Conservation (phyloP, 2,329 filamentous ascomycete genomes). For the Diaporthe amygdali region DNA sequence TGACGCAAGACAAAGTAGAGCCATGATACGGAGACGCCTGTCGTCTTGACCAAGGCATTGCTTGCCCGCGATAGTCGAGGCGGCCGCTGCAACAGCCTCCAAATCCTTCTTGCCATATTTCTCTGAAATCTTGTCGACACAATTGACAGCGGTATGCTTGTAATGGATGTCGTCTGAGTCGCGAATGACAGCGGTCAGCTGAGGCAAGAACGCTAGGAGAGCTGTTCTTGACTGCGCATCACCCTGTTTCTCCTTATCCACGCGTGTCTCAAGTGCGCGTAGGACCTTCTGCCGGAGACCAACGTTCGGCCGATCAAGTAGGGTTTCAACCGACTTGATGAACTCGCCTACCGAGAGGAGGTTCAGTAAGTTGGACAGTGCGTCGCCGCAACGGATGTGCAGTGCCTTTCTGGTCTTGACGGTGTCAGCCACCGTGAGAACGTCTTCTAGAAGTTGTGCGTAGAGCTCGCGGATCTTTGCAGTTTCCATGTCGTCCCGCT, state of each 20-base stretch:
- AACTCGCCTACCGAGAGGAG: constrained; percentile 88
- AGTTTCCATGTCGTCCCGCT: constrained; percentile 68
- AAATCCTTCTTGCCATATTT: constrained; percentile 94
- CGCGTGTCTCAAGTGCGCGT: constrained; percentile 78
- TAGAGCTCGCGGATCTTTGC: constrained; percentile 73
- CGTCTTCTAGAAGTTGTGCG: constrained; percentile 68
- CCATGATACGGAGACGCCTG: constrained; percentile 76
- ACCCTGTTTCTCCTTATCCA: constrained; percentile 73
- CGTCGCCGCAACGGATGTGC: constrained; percentile 67
- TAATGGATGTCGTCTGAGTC: constrained; percentile 75
- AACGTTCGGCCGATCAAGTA: constrained; percentile 78
- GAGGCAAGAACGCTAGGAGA: constrained; percentile 79
- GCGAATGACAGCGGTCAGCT: constrained; percentile 77
- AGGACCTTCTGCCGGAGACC: constrained; percentile 81
- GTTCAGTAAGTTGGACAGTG: constrained; percentile 80
- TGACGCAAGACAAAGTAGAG: constrained; percentile 87
- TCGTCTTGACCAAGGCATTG: constrained; percentile 79
- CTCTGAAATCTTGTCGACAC: constrained; percentile 90
- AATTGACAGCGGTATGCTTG: constrained; percentile 85
- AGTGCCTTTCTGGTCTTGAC: constrained; percentile 62
- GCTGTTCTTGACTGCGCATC: constrained; percentile 72
- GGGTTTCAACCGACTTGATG: constrained; percentile 82
- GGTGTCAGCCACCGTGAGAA: constrained; percentile 69
- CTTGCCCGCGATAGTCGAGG: constrained; percentile 76
- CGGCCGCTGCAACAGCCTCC: constrained; percentile 75